Conservation (phyloP, 345 rosid species). For the Populus tremula region DNA sequence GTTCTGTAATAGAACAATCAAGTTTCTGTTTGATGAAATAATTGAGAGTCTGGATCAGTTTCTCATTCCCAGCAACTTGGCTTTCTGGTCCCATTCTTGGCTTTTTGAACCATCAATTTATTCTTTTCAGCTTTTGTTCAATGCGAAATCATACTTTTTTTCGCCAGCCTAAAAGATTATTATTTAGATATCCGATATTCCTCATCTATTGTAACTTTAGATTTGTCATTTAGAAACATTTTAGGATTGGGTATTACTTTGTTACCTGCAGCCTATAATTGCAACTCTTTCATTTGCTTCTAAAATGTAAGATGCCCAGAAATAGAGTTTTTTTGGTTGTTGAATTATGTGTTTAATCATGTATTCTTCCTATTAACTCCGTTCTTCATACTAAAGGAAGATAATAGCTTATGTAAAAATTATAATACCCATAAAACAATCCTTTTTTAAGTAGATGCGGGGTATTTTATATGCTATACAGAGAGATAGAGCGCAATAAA, state of each 20-base stretch:
- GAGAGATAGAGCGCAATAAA: no score
- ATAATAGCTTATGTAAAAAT: no score
- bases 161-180: not conserved
- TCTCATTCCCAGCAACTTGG: not conserved
- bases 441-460: no score
- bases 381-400: no score
- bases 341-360: no score
- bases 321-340: no score
- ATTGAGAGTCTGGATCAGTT: not conserved
- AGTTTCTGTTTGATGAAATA: not conserved
- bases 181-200: not conserved
- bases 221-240: not conserved
- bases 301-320: no score
- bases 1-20: slow-evolving; percentile 8
- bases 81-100: not conserved
- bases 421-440: no score
- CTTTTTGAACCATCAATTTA: not conserved
- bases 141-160: not conserved
- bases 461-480: no score
- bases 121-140: not conserved
- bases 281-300: not conserved
- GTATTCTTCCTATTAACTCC: no score
- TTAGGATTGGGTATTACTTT: not conserved
- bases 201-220: not conserved
- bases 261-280: no score